Evolutionary conservation across 1,284 basidiomycete genomes (phyloP), one percentile per base, ranked within the genome.

Genomic region (Bondarzewia mesenterica): DNA sequence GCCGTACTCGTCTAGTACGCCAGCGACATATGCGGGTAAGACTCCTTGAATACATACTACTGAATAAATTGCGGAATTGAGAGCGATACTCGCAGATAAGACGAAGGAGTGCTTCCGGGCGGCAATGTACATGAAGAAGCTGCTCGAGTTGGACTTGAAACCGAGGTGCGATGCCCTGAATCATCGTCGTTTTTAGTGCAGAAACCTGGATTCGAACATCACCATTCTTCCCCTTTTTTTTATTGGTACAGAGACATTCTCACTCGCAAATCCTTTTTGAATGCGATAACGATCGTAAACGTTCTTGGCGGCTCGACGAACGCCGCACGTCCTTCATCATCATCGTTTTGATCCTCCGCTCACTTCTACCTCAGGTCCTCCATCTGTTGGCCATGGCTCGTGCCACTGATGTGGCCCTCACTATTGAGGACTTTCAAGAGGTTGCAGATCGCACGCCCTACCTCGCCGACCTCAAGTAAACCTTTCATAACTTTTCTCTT

Each of bases 351-450:
- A 46, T 23, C 36, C 2, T 10, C 7, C 25, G n/a, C 16, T 47
- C n/a, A 42, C n/a, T 2, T 20, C 8, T 4, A 8, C 14, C 5
- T 7, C 55, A 86, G 81, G 89, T 97, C 36, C 78, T 98, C 15
- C 95, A 98, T 66, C 68, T 98, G 27, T 77, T 98, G 54, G 95
- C 95, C 22, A 94, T 97, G 68, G 94, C 94, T 21, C 82, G 92
- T 57, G 84, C 93, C 5, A 91, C 91, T 21, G 89, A 94, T 46
- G 74, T 99, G 51, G 75, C 83, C 29, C 80, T 99, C 48, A 85
- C 77, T 10, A 89, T 99, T 57, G 93, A 98, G 60, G 95, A 99
- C 68, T 95, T 97, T 76, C 91, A 95, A 69, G 68, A 65, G 49
- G 80, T 96, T 41, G 85, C 89, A 2, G 82, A 96, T 68, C 84